A percentile compares a stretch with the other conserved stretches of the same genome.
phyloP scores from a whole-genome alignment of 192 early-diverging fungal genomes.

The Irineochytrium annulatum region DNA sequence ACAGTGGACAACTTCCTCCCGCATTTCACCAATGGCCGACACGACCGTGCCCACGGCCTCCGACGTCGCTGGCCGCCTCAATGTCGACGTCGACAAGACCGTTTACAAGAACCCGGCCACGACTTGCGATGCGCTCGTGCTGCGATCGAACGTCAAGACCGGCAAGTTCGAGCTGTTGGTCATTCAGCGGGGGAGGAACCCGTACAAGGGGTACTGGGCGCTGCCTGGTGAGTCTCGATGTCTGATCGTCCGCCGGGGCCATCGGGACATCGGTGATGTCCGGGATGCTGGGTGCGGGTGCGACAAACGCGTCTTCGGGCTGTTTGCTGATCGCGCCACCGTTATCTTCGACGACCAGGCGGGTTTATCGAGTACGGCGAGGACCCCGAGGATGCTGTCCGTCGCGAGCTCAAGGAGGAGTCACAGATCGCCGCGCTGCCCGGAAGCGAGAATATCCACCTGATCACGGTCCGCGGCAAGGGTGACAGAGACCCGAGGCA shows the following conservation, averaged over 20 bases:
- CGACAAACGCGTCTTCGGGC: no score
- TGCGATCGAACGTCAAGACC: background rate
- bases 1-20: no score
- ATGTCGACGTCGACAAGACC: background rate
- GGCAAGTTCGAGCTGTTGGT: constrained; percentile 1
- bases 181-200: constrained; percentile 1
- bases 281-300: no score
- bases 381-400: constrained; percentile 4
- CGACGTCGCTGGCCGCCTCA: background rate
- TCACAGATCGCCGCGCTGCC: background rate
- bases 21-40: no score
- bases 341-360: background rate
- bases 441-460: background rate
- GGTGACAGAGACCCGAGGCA: constrained; percentile 2
- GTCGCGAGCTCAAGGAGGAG: constrained; percentile 4
- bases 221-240: constrained; percentile 1
- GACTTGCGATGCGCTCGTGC: background rate
- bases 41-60: background rate
- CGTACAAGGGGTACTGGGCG: constrained; percentile 2
- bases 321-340: no score
- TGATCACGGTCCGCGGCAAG: background rate
- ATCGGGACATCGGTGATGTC: no score
- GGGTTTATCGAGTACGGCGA: constrained; percentile 11
- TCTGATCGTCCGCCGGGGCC: no score
- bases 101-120: constrained; percentile 8